Percentiles rank a stretch among this genome's conserved stretches.
Evolutionary conservation across 2,329 filamentous ascomycete genomes (phyloP).

Genomic region (Stromatinia cepivora): DNA sequence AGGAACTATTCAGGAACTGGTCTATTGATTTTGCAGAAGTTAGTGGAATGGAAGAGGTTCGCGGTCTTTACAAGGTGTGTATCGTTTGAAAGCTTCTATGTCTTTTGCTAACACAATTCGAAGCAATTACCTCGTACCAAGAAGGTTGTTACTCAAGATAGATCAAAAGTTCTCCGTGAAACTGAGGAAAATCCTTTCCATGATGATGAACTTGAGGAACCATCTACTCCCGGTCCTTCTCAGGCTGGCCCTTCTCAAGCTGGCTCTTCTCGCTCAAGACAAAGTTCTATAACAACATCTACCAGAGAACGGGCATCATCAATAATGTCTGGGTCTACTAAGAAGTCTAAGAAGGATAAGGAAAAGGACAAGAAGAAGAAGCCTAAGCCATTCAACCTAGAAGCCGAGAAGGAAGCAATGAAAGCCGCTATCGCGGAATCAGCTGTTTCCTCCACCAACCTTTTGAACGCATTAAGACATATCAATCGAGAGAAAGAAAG

Average conservation of each 20-base stretch:
- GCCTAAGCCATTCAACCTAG: slow-evolving; percentile 73
- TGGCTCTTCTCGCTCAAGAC: slow-evolving; percentile 29
- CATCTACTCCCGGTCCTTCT: slow-evolving; percentile 27
- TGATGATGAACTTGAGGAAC: slow-evolving; percentile 61
- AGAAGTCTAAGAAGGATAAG: slow-evolving; percentile 44
- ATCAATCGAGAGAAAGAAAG: slow-evolving; percentile 88
- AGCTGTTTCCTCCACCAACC: slow-evolving; percentile 86
- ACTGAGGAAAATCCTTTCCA: slow-evolving; percentile 71
- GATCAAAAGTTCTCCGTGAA: slow-evolving; percentile 80
- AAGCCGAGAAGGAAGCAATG: slow-evolving; percentile 84
- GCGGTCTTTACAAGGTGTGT: slow-evolving; percentile 68
- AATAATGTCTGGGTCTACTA: slow-evolving; percentile 32
- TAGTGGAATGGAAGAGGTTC: slow-evolving; percentile 76
- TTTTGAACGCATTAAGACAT: slow-evolving; percentile 81
- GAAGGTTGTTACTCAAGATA: slow-evolving; percentile 71
- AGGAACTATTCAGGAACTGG: slow-evolving; percentile 85
- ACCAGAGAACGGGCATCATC: slow-evolving; percentile 29
- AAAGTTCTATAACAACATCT: slow-evolving; percentile 26
- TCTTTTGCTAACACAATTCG: slow-evolving; percentile 24
- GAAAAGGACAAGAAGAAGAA: slow-evolving; percentile 54
- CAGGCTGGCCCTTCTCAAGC: slow-evolving; percentile 20
- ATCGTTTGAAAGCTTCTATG: not conserved
- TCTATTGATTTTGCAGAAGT: slow-evolving; percentile 76
- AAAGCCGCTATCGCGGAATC: slow-evolving; percentile 86
- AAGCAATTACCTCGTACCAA: slow-evolving; percentile 66